Evolutionary conservation across 225 moss, liverwort and hornwort genomes (phyloP).

Genomic region (Physcomitrellopsis africana): DNA sequence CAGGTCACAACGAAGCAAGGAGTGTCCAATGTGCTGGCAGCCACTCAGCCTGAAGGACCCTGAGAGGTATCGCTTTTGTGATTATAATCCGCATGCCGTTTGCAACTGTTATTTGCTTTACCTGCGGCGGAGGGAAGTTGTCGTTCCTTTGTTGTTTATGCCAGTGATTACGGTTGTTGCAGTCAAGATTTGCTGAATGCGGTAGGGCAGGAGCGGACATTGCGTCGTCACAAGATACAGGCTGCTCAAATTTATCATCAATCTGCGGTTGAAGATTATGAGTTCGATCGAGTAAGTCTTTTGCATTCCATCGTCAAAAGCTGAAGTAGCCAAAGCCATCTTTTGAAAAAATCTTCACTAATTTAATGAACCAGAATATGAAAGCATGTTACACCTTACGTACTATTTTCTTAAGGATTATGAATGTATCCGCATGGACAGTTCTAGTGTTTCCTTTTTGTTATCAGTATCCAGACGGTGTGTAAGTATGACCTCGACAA

Average conservation of each 20-base stretch:
- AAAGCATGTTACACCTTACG: no score
- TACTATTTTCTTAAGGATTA: no score
- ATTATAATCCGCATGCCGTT: not conserved
- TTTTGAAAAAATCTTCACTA: no score
- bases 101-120: not conserved
- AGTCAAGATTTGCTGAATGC: constrained; percentile 73
- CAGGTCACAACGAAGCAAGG: constrained; percentile 86
- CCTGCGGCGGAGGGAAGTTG: not conserved
- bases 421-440: no score
- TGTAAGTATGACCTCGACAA: no score
- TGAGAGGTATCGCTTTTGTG: constrained; percentile 45
- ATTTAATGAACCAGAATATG: no score
- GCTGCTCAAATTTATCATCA: constrained; percentile 55
- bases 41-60: constrained; percentile 78
- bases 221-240: constrained; percentile 58
- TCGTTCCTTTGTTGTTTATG: no score
- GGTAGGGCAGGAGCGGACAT: constrained; percentile 65
- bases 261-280: constrained; percentile 59
- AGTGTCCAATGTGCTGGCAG: constrained; percentile 91
- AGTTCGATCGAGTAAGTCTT: constrained; percentile 62
- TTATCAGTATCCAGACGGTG: no score
- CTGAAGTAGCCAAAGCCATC: no score
- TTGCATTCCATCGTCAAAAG: not conserved
- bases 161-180: constrained; percentile 10
- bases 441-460: no score